A percentile compares a stretch with the other conserved stretches of the same genome.
phyloP scores from a whole-genome alignment of 495 filamentous ascomycete genomes.

The Hypoxylon intermedium region DNA sequence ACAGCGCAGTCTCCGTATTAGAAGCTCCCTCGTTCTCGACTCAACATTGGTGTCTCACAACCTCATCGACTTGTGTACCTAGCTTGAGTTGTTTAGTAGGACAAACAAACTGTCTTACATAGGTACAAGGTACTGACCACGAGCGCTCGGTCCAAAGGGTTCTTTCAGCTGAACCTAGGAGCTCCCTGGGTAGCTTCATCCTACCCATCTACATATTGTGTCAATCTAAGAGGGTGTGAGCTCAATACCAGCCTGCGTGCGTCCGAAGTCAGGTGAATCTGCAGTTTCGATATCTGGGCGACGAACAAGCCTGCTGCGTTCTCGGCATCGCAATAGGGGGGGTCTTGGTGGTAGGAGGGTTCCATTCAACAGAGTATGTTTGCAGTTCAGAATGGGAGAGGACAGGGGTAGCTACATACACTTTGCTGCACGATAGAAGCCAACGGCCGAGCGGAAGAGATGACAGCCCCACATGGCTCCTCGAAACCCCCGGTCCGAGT shows the following conservation, averaged over 20 bases:
- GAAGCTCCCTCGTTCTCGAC: conserved; percentile 3
- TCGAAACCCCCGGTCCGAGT: conserved; percentile 30
- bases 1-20: not conserved
- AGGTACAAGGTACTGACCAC: not conserved
- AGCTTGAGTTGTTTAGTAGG: conserved; percentile 4
- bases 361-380: conserved; percentile 11
- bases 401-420: conserved; percentile 11
- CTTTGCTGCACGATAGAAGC: conserved; percentile 22
- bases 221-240: conserved; percentile 29
- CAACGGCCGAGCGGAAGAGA: conserved; percentile 44
- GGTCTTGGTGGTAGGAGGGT: conserved; percentile 1
- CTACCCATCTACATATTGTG: conserved; percentile 27
- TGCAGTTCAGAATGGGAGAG: conserved; percentile 22
- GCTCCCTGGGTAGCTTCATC: conserved; percentile 8
- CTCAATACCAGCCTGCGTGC: conserved; percentile 32
- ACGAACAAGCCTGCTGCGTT: conserved; percentile 6
- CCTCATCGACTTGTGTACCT: not conserved
- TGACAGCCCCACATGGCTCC: conserved; percentile 32
- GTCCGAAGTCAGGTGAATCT: conserved; percentile 32
- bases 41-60: not conserved
- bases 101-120: conserved; percentile 7
- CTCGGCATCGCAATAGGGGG: conserved; percentile 13
- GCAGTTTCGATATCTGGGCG: not conserved
- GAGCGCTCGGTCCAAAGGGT: conserved; percentile 35
- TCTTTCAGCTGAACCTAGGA: conserved; percentile 1